Base-by-base conservation (phyloP, 441 rosid species). In the Capsella rubella region DNA sequence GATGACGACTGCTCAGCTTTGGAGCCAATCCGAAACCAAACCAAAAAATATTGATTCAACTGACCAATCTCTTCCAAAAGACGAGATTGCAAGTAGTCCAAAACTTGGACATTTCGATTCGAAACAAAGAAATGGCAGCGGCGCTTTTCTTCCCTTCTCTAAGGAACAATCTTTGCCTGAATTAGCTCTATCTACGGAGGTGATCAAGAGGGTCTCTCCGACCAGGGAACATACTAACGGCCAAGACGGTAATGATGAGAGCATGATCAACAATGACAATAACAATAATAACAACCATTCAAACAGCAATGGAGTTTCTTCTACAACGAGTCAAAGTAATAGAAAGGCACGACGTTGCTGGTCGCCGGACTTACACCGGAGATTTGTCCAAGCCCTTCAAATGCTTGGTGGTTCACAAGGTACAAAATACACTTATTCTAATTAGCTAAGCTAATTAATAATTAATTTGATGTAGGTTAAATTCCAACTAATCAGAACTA, bases 391-490 rank as follows among this genome's bases (percentile, higher is more conserved):
- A 79, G 99, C 99, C 52, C 92, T 95, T 43, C 99, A 95, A 72
- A 86, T 91, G 97, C 95, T 95, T n/a, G 97, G 99, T 47, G 99
- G 98, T 35, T 91, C 98, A 65, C 99, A 95, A 93, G 98, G 99
- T 93, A 91, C 50, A 14, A 16, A 21, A 16, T 76, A 54, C 12
- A 35, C 15, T n/a, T 67, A 53, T 46, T 67, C 14, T 43, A 42
- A 8, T 49, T 21, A 32, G 3, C 27, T 37, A 12, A 40, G 27
- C 42, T 21, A 32, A 5, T 13, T 37, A 12, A 40, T 16, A 39
- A 37, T 67, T 63, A 3, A 2, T 72, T 62, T 68, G 12, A 15
- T 65, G 7, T 46, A 49, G 56, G 49, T 54, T 60, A 28, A 28
- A 18, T 61, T 12, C 15, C 28, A 47, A 18, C 28, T 49, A 49